Evolutionary conservation across 73 alveolate species (phyloP).

Genomic region (Paramecium caudatum): DNA sequence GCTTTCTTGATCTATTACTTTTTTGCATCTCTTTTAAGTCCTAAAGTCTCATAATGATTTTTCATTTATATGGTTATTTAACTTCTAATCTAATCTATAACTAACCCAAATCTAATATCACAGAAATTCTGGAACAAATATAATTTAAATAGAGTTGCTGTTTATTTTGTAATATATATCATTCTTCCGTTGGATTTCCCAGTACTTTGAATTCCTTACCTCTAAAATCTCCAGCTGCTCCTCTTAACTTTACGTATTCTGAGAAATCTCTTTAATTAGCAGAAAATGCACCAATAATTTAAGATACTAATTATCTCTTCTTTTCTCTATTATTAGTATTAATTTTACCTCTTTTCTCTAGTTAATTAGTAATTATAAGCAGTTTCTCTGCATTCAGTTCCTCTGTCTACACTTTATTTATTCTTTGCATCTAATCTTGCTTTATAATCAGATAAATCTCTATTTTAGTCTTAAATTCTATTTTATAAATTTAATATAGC

Average conservation of each 20-base stretch:
- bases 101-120: not conserved
- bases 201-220: not conserved
- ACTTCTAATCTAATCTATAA: not conserved
- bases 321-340: not conserved
- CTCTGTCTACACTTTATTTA: constrained; percentile 59
- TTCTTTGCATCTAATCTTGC: constrained; percentile 40
- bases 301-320: constrained; percentile 61
- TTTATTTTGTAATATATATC: not conserved
- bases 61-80: not conserved
- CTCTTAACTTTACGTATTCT: constrained; percentile 63
- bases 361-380: constrained; percentile 61
- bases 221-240: constrained; percentile 63
- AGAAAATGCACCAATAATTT: constrained; percentile 53
- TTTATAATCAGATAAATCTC: constrained; percentile 40
- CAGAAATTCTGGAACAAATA: not conserved
- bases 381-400: constrained; percentile 59
- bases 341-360: constrained; percentile 34
- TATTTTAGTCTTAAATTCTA: constrained; percentile 44
- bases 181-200: constrained; percentile 48
- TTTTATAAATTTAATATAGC: constrained; percentile 1
- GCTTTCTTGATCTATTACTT: constrained; percentile 2
- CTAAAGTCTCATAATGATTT: constrained; percentile 10
- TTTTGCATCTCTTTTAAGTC: constrained; percentile 2
- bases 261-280: constrained; percentile 66
- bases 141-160: not conserved